Evolutionary conservation across 2,329 filamentous ascomycete species (phyloP), one percentile per base, ranked within the genome.

Genomic region (Colletotrichum nymphaeae): DNA sequence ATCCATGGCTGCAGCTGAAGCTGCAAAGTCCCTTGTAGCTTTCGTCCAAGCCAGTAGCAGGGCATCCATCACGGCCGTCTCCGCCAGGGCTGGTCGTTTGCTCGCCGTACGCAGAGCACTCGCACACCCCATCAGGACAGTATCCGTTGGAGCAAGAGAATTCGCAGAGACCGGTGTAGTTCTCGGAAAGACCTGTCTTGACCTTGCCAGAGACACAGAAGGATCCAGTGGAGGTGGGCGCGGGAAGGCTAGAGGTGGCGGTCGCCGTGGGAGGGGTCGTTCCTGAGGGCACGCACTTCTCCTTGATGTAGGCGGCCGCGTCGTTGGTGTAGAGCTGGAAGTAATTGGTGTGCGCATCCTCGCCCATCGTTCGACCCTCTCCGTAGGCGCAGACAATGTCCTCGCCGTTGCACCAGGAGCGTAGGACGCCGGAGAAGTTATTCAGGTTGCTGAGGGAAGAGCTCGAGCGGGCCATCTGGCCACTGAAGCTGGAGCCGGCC

Each of bases 1-100:
- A 87, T 0, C 85, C 85, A 75, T 86, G 83, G 72, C 82, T 83
- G 58, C 85, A 87, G 14, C 84, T 80, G 73, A 81, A 88, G 69
- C 82, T 85, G 74, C 86, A 88, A 19, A 88, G 80, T 0, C 85
- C 85, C 52, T 81, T 74, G 73, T 87, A 88, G 1, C 79, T 78
- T 4, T 81, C 79, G 49, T 79, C 77, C 30, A 81, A 75, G 1
- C 81, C 81, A 0, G 77, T 65, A 2, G 80, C 62, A 4, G 84
- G 83, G 46, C 81, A 82, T 0, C 84, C 83, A 2, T 79, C 52
- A 0, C 76, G 74, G 0, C 80, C 80, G 19, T 76, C 82, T 12
- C 69, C 69, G 16, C 63, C 28, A 22, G 72, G 72, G 32, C 30
- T 49, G 8, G 78, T 77, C 11, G 73, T 66, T 53, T 79, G 78